Evolutionary conservation across 306 rosid genomes (phyloP), one percentile per base, ranked within the genome.

Genomic region (Ammopiptanthus mongolicus): DNA sequence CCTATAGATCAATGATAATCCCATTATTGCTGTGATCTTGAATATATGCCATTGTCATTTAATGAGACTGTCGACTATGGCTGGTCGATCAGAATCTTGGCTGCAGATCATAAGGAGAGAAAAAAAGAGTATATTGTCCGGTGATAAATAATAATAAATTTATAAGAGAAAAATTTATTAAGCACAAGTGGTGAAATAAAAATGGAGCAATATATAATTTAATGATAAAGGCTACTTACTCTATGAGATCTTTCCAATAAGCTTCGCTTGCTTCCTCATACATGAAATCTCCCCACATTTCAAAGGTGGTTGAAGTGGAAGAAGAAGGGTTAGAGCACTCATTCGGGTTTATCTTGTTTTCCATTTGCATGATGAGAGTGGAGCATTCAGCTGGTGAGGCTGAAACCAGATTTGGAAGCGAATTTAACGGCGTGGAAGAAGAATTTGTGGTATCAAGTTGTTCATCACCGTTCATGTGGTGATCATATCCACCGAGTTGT

Each of bases 241-340:
- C 81, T 22, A 86, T 31, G 71, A 88, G 80, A 42, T 86, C 64
- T 64, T 79, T 88, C 96, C 96, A 90, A 41, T 80, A 90, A 44
- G 71, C 84, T 41, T 83, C 75, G 8, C 75, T 84, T 47, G 81
- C 75, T 69, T 85, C 87, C 0, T 85, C 84, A 25, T 75, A 82
- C 80, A 87, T 80, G 28, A 86, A 78, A 74, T 88, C 87, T 69
- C 75, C 84, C 90, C 69, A 90, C 62, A 76, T 74, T 74, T 91
- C 87, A 57, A 85, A 82, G 75, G 78, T 78, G 56, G 82, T 80
- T 74, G 93, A 81, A 68, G 75, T 74, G 15, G 85, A 77, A 66
- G 84, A 71, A 78, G 67, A 71, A 78, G 67, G 77, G 15, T 60
- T 55, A n/a, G 76, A 78, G 14, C 60, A 48, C 57, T 87, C 79